Evolutionary conservation across 1,284 basidiomycete genomes (phyloP), one percentile per base, ranked within the genome.

Genomic region (Tausonia pullulans): DNA sequence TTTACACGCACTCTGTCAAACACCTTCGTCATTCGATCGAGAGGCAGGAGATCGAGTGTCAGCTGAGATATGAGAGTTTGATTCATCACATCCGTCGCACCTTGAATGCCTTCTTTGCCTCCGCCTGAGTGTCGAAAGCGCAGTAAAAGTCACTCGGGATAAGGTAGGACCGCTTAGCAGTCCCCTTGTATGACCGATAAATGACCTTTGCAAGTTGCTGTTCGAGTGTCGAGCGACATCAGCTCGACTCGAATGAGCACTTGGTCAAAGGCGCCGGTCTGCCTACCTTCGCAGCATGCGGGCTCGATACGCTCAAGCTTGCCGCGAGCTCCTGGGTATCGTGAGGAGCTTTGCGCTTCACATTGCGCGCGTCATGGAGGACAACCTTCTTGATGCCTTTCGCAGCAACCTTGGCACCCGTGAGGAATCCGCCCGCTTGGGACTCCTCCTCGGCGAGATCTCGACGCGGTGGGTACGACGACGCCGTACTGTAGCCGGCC

Each of bases 291-390:
- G 86, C 86, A 72, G 87, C 86, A 27, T 27, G 27, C 27, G 27
- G 27, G 27, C 27, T 27, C 27, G 27, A 27, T 27, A 27, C 27
- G 27, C 27, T 27, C 27, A 27, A 27, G 27, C 27, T 27, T 27
- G 27, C 27, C 27, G 27, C 27, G 27, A 27, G 27, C 27, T 27
- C 27, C 27, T 27, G 27, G 27, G 27, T 27, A 27, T 27, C 27
- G 27, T 27, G 41, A 39, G 78, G 77, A 14, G 77, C 78, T 11
- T 78, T 77, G 7, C 85, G 83, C 65, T 77, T 78, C 67, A 88
- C 79, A 69, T 87, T 87, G 16, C 86, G 79, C 48, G 87, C 86
- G 73, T 88, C 87, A 69, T 87, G 86, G 58, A 87, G 73, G 2
- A 87, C 80, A 3, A 84, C 84, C 40, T 79, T 80, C 75, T 84